Evolutionary conservation across 345 rosid species (phyloP).

Genomic region (Passiflora organensis): DNA sequence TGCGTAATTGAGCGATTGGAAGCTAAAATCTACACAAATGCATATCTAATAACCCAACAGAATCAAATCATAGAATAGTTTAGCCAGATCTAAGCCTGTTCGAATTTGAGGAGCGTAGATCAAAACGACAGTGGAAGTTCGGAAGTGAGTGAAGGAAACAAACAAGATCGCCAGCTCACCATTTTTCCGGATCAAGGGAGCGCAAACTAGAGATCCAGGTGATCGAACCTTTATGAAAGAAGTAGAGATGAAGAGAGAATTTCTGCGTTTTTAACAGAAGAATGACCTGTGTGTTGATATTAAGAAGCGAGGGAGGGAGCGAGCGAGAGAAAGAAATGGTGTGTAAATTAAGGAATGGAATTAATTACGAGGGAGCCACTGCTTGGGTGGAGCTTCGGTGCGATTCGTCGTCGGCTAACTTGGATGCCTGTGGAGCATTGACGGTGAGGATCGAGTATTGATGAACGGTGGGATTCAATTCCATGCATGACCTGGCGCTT

Average conservation of each 20-base stretch:
- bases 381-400: not conserved
- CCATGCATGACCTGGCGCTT: no score
- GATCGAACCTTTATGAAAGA: not conserved
- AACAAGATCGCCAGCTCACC: conserved; percentile 23
- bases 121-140: not conserved
- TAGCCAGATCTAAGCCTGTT: conserved; percentile 16
- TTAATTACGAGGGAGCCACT: not conserved
- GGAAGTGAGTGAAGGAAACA: not conserved
- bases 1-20: conserved; percentile 2
- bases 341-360: not conserved
- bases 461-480: no score
- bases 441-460: not conserved
- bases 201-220: conserved; percentile 13
- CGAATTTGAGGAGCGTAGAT: conserved; percentile 3
- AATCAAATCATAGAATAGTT: conserved; percentile 11
- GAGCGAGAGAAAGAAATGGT: not conserved
- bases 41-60: not conserved
- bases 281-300: not conserved
- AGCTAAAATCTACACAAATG: not conserved
- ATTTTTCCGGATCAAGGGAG: conserved; percentile 21
- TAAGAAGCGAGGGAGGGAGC: no score
- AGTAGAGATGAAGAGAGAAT: not conserved
- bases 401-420: not conserved
- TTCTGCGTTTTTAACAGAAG: not conserved
- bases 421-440: not conserved